Evolutionary conservation across 1,284 basidiomycete genomes (phyloP).

Genomic region (Apiotrichum mycotoxinovorans): DNA sequence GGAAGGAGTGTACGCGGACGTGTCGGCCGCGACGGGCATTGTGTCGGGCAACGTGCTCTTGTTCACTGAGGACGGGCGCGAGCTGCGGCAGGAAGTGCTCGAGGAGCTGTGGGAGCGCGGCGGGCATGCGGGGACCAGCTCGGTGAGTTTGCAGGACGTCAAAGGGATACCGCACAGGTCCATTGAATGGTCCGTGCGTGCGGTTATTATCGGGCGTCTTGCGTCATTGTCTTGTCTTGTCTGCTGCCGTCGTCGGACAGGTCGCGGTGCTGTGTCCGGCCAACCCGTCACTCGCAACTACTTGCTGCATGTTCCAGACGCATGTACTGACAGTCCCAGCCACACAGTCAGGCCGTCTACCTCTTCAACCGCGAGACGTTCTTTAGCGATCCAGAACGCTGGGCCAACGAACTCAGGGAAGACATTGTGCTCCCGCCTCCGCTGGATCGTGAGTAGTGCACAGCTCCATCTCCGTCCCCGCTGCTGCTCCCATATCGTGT

Average conservation of each 20-base stretch:
- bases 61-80: conserved; percentile 45
- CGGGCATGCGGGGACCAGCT: conserved; percentile 29
- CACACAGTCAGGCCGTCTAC: conserved; percentile 25
- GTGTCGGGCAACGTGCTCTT: conserved; percentile 35
- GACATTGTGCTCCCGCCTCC: conserved; percentile 37
- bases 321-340: conserved; percentile 4
- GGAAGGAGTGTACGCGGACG: conserved; percentile 33
- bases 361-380: conserved; percentile 46
- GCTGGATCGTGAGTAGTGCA: conserved; percentile 32
- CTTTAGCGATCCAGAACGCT: conserved; percentile 40
- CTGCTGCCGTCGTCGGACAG: too few species aligned
- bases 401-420: conserved; percentile 37
- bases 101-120: conserved; percentile 40
- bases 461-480: neutral
- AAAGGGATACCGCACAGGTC: too few species aligned
- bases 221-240: neutral
- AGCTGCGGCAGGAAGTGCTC: conserved; percentile 37
- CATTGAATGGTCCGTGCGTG: neutral
- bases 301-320: too few species aligned
- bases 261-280: too few species aligned
- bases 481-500: too few species aligned
- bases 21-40: conserved; percentile 25
- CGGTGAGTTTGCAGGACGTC: conserved; percentile 19
- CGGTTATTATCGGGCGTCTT: neutral
- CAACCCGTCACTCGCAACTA: too few species aligned